Base-by-base conservation (phyloP, 371 early-diverging fungal species). In the Mortierella sp. region DNA sequence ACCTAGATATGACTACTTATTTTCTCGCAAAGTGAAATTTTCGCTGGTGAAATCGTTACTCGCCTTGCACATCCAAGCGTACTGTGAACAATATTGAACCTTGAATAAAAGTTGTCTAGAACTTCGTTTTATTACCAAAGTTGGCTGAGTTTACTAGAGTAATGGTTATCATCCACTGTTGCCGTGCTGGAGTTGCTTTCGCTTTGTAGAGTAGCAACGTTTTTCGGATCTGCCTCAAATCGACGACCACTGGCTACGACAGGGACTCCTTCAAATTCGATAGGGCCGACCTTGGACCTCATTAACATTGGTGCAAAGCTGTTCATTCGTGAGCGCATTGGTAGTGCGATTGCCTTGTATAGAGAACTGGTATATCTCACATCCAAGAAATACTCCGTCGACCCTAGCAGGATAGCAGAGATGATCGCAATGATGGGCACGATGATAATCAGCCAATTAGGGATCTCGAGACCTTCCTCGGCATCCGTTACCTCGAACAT, bases 231-330 rank as follows among this genome's bases (percentile, higher is more conserved):
- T 14, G 10, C 26, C 10, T 26, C 54, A 26, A 54, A 54, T 22
- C 54, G 54, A 8, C 8, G 22, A 26, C 28, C 26, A 24, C 26
- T 30, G 1, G 43, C 45, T 12, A 62, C 16, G 26, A 40, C 62
- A 5, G 43, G 26, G n/a, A 40, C 12, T 0, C 55, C 65, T 20
- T 51, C 65, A 37, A 65, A 65, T n/a, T 65, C 65, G 1, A 65
- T 28, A 4, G 65, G 54, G 8, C 20, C 18, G 20, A 65, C 39
- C 24, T 62, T 68, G 35, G 62, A 59, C 37, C 62, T 35, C 51
- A 68, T 61, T 52, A 68, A n/a, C 69, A 61, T 68, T 24, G 69
- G 69, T 28, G 69, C 62, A 32, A 26, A 62, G 14, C 3, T 22
- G 40, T 60, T 60, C 58, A 68, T 16, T 20, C 43, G 12, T 5